Evolutionary conservation across 1,284 basidiomycete genomes (phyloP).

Genomic region (Termitomyces sp.): DNA sequence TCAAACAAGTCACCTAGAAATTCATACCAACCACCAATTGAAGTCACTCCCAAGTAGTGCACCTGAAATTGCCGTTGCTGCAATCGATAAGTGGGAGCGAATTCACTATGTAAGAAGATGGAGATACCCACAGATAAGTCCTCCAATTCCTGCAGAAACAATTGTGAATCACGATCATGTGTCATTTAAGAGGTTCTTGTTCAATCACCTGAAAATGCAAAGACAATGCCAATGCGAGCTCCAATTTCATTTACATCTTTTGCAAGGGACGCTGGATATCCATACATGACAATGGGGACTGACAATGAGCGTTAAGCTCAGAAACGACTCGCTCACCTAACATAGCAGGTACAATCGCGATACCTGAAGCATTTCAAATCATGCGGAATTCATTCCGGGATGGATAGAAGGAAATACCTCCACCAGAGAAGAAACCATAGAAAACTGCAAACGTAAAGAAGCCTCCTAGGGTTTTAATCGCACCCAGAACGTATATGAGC

Average conservation of each 20-base stretch:
- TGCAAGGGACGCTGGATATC: background rate
- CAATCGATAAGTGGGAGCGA: background rate
- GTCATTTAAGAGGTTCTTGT: background rate
- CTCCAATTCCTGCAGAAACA: background rate
- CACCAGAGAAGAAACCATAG: slow-evolving; percentile 19
- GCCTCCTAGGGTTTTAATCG: slow-evolving; percentile 7
- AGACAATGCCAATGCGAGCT: slow-evolving; percentile 18
- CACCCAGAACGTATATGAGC: slow-evolving; percentile 14
- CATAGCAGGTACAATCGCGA: slow-evolving; percentile 11
- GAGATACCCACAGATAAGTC: slow-evolving; percentile 1
- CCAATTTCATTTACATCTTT: slow-evolving; percentile 10
- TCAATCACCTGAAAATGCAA: slow-evolving; percentile 15
- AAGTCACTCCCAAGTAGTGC: background rate
- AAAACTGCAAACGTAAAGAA: slow-evolving; percentile 11
- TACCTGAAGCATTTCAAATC: slow-evolving; percentile 1
- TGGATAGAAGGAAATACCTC: no score
- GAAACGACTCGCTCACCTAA: slow-evolving; percentile 1
- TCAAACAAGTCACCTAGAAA: background rate
- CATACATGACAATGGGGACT: background rate
- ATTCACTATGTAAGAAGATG: background rate
- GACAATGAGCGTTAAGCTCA: background rate
- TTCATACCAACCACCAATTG: slow-evolving; percentile 4
- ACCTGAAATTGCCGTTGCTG: slow-evolving; percentile 1
- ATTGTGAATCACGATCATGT: background rate
- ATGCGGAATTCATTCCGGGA: no score